These are phyloP conservation scores for Metschnikowia orientalis DNA, from an alignment of 805 yeast species.

Conservation along the genomic window DNA sequence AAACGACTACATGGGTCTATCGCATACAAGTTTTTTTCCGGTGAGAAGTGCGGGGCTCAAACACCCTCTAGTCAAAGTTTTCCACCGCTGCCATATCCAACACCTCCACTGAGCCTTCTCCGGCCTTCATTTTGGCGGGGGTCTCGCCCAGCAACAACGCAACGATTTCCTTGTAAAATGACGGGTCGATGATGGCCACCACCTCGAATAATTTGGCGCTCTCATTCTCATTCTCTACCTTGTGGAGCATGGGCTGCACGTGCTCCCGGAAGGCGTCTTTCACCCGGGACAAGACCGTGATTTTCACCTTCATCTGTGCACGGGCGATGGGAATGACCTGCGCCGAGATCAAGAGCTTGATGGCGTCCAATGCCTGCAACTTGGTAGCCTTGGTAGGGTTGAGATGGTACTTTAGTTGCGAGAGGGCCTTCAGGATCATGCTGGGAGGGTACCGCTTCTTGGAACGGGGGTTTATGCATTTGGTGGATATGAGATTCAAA, in stretches of 20 bases:
- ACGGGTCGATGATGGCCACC: conserved; percentile 79
- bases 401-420: conserved; percentile 73
- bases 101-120: conserved; percentile 72
- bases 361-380: conserved; percentile 87
- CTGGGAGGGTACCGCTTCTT: conserved; percentile 92
- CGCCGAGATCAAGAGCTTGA: conserved; percentile 64
- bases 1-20: neutral
- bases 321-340: conserved; percentile 91
- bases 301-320: conserved; percentile 84
- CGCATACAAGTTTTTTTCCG: conserved; percentile 2
- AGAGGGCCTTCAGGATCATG: conserved; percentile 83
- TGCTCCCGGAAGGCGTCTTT: conserved; percentile 33
- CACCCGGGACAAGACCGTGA: conserved; percentile 53
- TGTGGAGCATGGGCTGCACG: conserved; percentile 32
- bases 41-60: conserved; percentile 5
- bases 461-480: conserved; percentile 86
- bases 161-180: conserved; percentile 67
- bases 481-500: conserved; percentile 76
- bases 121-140: conserved; percentile 37
- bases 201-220: conserved; percentile 42
- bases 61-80: conserved; percentile 24
- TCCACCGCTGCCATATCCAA: conserved; percentile 85
- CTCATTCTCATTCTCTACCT: conserved; percentile 35
- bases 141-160: conserved; percentile 51
- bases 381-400: conserved; percentile 73